Base-by-base conservation (phyloP, 768 basidiomycete genomes). In the Lanmaoa rubissima region DNA sequence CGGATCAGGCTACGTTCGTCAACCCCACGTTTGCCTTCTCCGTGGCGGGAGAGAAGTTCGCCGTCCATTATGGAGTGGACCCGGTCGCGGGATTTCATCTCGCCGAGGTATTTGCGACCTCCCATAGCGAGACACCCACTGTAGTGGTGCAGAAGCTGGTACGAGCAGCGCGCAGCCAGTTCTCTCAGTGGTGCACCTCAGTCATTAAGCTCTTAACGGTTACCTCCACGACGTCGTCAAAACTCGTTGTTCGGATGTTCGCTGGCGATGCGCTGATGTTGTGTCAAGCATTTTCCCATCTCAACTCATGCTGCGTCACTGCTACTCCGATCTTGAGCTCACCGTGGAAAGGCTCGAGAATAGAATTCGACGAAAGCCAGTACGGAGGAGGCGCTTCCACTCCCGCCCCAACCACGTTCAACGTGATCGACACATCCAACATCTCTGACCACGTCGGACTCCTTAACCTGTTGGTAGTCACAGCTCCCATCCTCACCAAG, bases 361-460 rank as follows among this genome's bases (percentile, higher is more conserved):
- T 73, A 48, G 51, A 56, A 9, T 59, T 72, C 17, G 65, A 70
- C 1, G 59, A 55, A 19, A 46, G 21, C 2, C 56, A 64, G n/a
- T 72, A 73, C 36, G 59, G 60, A 17, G 21, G 54, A 41, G 43
- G 26, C 1, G 51, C 54, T 19, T n/a, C 48, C 16, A 42, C 51
- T 31, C 62, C 60, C 0, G 73, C 73, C 9, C 71, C 71, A 11
- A 62, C 63, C 9, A 54, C 28, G 16, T 74, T 72, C 54, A 66
- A 74, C 26, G 69, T 74, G 40, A 73, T 72, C 38, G 62, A 72
- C 42, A 71, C 71, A 13, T 72, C 73, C 34, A 74, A 73, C 31
- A 11, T 73, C 19, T 61, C 61, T 32, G 71, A 73, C 47, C 60
- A 74, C 39, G 48, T 69, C 5, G 73, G 71, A 5, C 55, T 72